Evolutionary conservation across 805 yeast species (phyloP).

Genomic region (Candida parachauliodes): DNA sequence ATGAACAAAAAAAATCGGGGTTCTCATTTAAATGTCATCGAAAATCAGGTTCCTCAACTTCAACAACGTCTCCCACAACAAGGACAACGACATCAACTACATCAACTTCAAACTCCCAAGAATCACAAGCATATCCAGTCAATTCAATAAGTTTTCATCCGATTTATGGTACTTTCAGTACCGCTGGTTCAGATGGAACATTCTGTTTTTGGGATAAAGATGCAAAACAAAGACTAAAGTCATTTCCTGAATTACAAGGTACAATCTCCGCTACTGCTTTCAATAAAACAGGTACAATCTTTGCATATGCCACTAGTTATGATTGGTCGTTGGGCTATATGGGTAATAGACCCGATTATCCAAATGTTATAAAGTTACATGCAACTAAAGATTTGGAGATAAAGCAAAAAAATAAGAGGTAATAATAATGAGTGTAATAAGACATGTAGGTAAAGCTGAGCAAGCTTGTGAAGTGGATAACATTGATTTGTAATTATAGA

Average conservation of each 20-base stretch:
- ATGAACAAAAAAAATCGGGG: slow-evolving; percentile 65
- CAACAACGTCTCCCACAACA: too few species aligned
- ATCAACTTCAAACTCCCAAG: slow-evolving; percentile 26
- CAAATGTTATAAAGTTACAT: slow-evolving; percentile 76
- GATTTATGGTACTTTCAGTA: slow-evolving; percentile 80
- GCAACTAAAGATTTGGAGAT: slow-evolving; percentile 84
- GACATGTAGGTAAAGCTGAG: too few species aligned
- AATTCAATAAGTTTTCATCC: slow-evolving; percentile 87
- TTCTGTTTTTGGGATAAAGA: slow-evolving; percentile 96
- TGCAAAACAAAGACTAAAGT: slow-evolving; percentile 80
- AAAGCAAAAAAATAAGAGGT: slow-evolving; percentile 48
- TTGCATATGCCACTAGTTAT: slow-evolving; percentile 89
- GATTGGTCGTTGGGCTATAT: slow-evolving; percentile 95
- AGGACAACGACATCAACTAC: slow-evolving; percentile 26
- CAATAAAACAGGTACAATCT: slow-evolving; percentile 76
- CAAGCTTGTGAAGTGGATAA: too few species aligned
- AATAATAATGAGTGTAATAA: too few species aligned
- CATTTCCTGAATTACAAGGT: slow-evolving; percentile 63
- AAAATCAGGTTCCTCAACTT: slow-evolving; percentile 41
- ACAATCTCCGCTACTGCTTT: slow-evolving; percentile 76
- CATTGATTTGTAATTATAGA: too few species aligned
- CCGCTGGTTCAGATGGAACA: slow-evolving; percentile 94
- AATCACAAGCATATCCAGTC: slow-evolving; percentile 71
- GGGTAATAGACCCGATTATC: slow-evolving; percentile 70
- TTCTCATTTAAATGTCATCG: slow-evolving; percentile 96